A percentile compares a stretch with the other conserved stretches of the same genome.
Evolutionary conservation across 2,329 filamentous ascomycete genomes (phyloP).

Genomic region (Sporothrix schenckii): DNA sequence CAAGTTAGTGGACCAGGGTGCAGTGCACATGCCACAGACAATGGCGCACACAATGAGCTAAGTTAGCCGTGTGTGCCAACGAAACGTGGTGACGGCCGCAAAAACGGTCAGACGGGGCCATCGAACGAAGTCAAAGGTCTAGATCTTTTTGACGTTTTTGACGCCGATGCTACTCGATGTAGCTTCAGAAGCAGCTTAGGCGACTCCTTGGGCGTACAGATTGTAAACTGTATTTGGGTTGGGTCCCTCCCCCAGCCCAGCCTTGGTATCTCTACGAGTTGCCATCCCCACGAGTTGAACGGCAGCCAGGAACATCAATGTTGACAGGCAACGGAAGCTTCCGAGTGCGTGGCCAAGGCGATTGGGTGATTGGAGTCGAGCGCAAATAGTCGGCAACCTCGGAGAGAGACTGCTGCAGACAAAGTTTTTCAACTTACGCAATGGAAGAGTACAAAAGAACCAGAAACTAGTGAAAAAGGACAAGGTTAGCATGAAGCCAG

Average conservation of each 20-base stretch:
- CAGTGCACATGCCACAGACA: not conserved
- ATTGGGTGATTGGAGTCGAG: not conserved
- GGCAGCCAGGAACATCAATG: not conserved
- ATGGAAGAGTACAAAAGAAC: slow-evolving; percentile 6
- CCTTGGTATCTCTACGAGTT: slow-evolving; percentile 7
- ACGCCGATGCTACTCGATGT: slow-evolving; percentile 3
- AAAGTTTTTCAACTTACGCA: slow-evolving; percentile 6
- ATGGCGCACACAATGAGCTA: slow-evolving; percentile 9
- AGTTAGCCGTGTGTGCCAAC: not conserved
- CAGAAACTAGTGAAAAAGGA: not conserved
- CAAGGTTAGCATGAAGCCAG: not conserved
- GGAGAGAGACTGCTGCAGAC: not conserved
- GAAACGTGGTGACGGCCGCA: slow-evolving; percentile 4
- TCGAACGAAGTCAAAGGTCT: not conserved
- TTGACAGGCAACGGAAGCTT: not conserved
- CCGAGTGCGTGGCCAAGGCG: not conserved
- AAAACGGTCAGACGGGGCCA: not conserved
- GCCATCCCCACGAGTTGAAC: not conserved
- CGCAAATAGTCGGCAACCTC: not conserved
- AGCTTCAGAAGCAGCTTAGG: not conserved
- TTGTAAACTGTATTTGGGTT: not conserved
- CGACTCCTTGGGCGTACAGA: not conserved
- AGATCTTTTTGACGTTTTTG: slow-evolving; percentile 14
- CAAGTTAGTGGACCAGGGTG: slow-evolving; percentile 5
- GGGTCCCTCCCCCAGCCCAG: not conserved